Evolutionary conservation across 257 asterid species (phyloP).

Genomic region (Rauvolfia tetraphylla): DNA sequence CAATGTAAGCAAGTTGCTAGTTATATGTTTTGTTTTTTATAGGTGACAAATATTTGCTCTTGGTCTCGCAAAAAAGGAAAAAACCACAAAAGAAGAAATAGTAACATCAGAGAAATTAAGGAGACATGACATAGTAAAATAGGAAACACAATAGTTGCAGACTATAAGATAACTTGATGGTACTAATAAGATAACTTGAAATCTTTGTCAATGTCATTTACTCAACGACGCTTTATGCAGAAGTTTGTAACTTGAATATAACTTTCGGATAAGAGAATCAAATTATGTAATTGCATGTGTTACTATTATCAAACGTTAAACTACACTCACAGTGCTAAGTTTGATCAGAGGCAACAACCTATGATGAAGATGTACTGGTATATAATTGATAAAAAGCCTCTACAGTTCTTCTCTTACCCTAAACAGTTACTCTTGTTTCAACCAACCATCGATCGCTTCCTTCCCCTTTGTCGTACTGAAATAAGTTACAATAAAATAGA

Average conservation of each 20-base stretch:
- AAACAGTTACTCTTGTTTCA: constrained; percentile 22
- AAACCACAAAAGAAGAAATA: too few species aligned
- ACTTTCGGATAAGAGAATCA: too few species aligned
- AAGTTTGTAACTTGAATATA: background rate
- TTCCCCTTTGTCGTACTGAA: constrained; percentile 82
- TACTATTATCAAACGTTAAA: too few species aligned
- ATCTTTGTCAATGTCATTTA: background rate
- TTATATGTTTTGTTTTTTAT: too few species aligned
- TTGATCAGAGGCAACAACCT: too few species aligned
- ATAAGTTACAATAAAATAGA: constrained; percentile 8
- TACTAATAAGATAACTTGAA: background rate
- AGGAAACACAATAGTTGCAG: background rate
- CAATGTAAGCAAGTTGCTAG: background rate
- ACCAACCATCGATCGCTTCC: constrained; percentile 92
- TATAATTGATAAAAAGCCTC: too few species aligned
- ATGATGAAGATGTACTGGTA: background rate
- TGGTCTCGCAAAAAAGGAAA: background rate
- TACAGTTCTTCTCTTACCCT: background rate
- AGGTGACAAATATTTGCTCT: background rate
- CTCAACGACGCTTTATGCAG: background rate
- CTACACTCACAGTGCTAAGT: background rate
- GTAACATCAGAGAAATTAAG: background rate
- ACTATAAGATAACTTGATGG: background rate
- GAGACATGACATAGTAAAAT: too few species aligned
- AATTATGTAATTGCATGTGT: background rate